Evolutionary conservation across 2,329 filamentous ascomycete genomes (phyloP), one percentile per base, ranked within the genome.

Genomic region (Monosporascus sp.): DNA sequence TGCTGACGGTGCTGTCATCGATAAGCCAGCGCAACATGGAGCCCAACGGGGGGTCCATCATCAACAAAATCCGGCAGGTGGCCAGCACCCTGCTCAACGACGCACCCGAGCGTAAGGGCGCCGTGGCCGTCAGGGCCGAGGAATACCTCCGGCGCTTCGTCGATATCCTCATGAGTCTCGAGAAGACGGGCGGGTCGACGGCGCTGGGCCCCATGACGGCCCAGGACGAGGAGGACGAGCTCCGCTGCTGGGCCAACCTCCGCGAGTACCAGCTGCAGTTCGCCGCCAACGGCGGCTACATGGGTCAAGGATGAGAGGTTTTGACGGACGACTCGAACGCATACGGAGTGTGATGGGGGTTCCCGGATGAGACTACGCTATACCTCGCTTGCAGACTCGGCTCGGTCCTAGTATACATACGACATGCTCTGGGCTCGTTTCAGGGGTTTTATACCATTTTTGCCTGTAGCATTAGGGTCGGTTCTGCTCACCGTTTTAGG

Each of bases 11-110:
- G 3, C 74, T 96, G 5, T 81, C 82, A 25, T 89, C 83, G 52
- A 89, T 96, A 61, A 88, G 87, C 48, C 89, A 93, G 74, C 83
- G 89, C 54, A 91, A 91, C 69, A 88, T 95, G 78, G 90, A 96
- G 55, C 81, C 81, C n/a, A 83, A 83, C 56, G 80, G 80, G 18
- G 74, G 73, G n/a, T 81, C 79, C 0, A 72, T 83, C n/a, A 90
- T 89, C 63, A 84, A 84, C 74, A 95, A 96, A 75, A 89, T 96
- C 60, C 87, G 90, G 9, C 87, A 89, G 65, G 87, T 96, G 39
- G 90, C 90, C 1, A 87, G 86, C 27, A 94, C 90, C 0, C 77
- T 96, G 7, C 80, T 95, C 48, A 84, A 88, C 57, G 75, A 76
- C 50, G 69, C 74, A 4, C 72, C 72, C 0, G 77, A 80, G 53